phyloP scores from a whole-genome alignment of 306 rosid species.

The Acacia acuminata region DNA sequence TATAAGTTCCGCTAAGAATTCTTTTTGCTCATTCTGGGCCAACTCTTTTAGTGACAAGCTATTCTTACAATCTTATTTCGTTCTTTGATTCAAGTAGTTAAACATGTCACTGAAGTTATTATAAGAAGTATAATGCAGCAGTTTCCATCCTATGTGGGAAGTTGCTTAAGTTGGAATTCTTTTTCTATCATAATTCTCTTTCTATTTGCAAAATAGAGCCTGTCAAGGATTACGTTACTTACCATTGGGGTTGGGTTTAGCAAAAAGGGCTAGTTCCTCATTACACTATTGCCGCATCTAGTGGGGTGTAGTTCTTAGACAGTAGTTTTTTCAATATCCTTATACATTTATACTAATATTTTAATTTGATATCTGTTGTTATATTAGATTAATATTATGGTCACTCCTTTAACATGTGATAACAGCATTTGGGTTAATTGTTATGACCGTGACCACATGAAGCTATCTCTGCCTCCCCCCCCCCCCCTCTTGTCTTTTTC shows the following conservation, averaged over 20 bases:
- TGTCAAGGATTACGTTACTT: neutral
- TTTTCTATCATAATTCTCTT: slow-evolving; percentile 7
- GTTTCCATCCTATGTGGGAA: neutral
- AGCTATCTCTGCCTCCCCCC: too few species aligned
- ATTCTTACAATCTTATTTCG: slow-evolving; percentile 5
- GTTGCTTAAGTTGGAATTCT: neutral
- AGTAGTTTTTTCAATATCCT: neutral
- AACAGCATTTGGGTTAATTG: neutral
- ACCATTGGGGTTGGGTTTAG: too few species aligned
- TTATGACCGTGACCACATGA: too few species aligned
- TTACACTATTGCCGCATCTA: neutral
- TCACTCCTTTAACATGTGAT: neutral
- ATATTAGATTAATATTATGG: neutral
- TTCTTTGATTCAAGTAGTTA: neutral
- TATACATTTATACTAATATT: neutral
- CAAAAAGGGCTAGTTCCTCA: too few species aligned
- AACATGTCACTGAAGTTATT: neutral
- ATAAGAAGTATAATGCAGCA: neutral
- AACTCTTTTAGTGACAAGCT: neutral
- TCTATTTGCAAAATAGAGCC: neutral
- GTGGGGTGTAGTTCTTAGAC: neutral
- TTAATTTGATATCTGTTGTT: neutral
- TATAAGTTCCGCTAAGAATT: neutral
- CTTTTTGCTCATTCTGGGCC: neutral
- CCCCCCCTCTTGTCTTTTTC: too few species aligned